Conservation (phyloP, 257 asterid genomes). For the Scutellaria minor region DNA sequence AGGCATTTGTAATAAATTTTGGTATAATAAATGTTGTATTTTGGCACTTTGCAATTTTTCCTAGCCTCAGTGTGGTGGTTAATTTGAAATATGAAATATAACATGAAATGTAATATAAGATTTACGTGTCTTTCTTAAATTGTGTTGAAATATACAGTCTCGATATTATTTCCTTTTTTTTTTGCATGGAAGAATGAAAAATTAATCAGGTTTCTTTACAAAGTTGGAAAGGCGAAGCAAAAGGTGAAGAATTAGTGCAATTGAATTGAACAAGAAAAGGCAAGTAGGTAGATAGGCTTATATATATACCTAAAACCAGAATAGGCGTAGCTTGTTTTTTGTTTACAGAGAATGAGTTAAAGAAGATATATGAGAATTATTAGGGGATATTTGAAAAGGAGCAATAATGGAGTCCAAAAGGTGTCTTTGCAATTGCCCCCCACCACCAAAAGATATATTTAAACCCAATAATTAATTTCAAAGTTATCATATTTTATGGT, state of each 20-base stretch:
- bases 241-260: background rate
- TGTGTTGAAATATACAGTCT: no score
- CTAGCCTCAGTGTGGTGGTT: no score
- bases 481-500: no score
- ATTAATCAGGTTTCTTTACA: background rate
- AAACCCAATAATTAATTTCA: slow-evolving; percentile 40
- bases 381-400: slow-evolving; percentile 46
- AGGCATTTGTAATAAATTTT: no score
- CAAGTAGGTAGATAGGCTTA: slow-evolving; percentile 26
- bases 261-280: slow-evolving; percentile 21
- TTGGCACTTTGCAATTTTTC: no score
- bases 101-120: no score
- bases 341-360: slow-evolving; percentile 28
- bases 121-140: no score
- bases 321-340: slow-evolving; percentile 10
- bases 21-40: no score
- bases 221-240: slow-evolving; percentile 40
- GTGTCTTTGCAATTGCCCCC: slow-evolving; percentile 54
- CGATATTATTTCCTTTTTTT: no score
- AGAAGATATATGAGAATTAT: slow-evolving; percentile 48
- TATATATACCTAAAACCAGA: slow-evolving; percentile 17
- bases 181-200: background rate
- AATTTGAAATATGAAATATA: no score
- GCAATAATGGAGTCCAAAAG: slow-evolving; percentile 69
- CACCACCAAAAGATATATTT: slow-evolving; percentile 48